phyloP scores from a whole-genome alignment of 1,284 basidiomycete genomes.

The Sanghuangporus sanghuang region DNA sequence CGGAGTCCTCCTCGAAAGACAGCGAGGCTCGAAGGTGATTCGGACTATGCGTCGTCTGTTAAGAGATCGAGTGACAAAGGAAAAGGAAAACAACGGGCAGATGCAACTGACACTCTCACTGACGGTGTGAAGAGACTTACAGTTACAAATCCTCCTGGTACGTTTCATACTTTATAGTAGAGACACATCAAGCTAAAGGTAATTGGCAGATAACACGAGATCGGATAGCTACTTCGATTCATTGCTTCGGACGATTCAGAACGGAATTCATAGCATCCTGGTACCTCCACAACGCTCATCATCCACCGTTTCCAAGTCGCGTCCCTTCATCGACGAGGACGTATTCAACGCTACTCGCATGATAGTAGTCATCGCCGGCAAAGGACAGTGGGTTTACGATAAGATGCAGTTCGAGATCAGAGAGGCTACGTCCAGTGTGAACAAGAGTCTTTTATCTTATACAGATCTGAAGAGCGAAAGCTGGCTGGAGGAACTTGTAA shows the following conservation, averaged over 20 bases:
- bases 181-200: not conserved
- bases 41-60: constrained; percentile 10
- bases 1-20: constrained; percentile 16
- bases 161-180: not conserved
- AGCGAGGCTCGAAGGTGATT: constrained; percentile 16
- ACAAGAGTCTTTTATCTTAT: not conserved
- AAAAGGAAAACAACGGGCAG: constrained; percentile 6
- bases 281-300: not conserved
- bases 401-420: constrained; percentile 15
- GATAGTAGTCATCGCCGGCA: constrained; percentile 10
- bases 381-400: constrained; percentile 16
- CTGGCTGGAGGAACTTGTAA: constrained; percentile 15
- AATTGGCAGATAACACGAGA: not conserved
- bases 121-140: constrained; percentile 12
- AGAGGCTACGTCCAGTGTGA: not conserved
- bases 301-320: not conserved
- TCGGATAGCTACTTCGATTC: constrained; percentile 5
- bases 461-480: not conserved
- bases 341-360: constrained; percentile 9
- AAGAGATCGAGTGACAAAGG: constrained; percentile 12
- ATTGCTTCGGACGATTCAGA: constrained; percentile 2
- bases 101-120: not conserved
- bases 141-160: constrained; percentile 8
- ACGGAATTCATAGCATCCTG: constrained; percentile 8
- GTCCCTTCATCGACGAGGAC: constrained; percentile 5